Percentiles rank a stretch among this genome's conserved stretches.
Conservation (phyloP, 2,329 filamentous ascomycete genomes). For the Sphaerostilbella broomeana region DNA sequence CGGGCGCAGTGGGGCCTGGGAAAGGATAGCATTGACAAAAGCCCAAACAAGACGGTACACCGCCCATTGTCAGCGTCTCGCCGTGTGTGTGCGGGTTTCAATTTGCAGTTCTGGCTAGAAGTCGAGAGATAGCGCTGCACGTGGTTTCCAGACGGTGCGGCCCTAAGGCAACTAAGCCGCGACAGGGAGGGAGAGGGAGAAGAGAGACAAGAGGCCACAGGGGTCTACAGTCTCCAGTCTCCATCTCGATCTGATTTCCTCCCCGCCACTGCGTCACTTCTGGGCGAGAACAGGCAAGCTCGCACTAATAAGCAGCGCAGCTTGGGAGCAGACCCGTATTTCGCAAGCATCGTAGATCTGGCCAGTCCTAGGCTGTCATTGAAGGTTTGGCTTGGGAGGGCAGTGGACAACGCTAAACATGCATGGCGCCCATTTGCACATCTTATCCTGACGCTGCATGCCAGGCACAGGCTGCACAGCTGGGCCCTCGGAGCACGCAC, state of each 20-base stretch:
- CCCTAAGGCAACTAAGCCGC: conserved; percentile 19
- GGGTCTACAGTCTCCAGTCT: background rate
- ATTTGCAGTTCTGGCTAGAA: background rate
- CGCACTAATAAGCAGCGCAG: too few species aligned
- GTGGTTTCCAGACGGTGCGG: conserved; percentile 26
- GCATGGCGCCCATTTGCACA: conserved; percentile 3
- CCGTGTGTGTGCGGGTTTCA: too few species aligned
- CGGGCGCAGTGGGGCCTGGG: too few species aligned
- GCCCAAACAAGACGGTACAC: too few species aligned
- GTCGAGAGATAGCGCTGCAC: conserved; percentile 15
- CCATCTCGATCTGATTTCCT: background rate
- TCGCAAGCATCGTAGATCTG: conserved; percentile 2
- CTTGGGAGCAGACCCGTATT: too few species aligned
- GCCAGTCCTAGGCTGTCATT: conserved; percentile 4
- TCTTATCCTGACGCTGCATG: conserved; percentile 5
- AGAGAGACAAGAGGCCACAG: conserved; percentile 10
- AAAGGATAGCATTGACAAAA: too few species aligned
- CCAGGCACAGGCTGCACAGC: conserved; percentile 6
- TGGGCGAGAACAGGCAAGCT: too few species aligned
- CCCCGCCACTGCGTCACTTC: background rate
- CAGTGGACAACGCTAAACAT: conserved; percentile 5
- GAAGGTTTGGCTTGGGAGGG: background rate
- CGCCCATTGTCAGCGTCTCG: too few species aligned
- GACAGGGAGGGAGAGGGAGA: conserved; percentile 14
- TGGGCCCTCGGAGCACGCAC: background rate